Evolutionary conservation across 352 stramenopile genomes (phyloP).

Genomic region (Pythium biforme): DNA sequence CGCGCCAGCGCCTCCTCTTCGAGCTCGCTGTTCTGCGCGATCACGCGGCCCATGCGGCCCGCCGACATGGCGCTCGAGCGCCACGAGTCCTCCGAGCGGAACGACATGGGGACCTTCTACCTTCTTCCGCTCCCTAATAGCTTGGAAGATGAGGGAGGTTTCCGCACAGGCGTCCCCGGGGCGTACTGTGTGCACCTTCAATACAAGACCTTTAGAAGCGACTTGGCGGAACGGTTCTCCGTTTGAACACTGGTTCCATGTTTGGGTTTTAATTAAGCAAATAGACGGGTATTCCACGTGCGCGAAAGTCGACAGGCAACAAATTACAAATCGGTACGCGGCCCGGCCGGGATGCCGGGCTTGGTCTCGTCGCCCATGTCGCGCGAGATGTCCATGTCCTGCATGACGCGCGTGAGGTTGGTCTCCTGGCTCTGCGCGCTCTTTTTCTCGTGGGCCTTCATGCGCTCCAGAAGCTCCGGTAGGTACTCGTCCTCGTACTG

Average conservation of each 20-base stretch:
- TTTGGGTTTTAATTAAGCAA: background rate
- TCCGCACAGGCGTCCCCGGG: background rate
- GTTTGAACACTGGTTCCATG: too few relatives aligned
- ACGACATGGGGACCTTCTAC: constrained; percentile 14
- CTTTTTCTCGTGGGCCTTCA: constrained; percentile 59
- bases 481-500: constrained; percentile 90
- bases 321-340: constrained; percentile 58
- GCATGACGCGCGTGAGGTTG: constrained; percentile 70
- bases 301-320: too few relatives aligned
- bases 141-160: constrained; percentile 10
- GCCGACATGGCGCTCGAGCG: constrained; percentile 29
- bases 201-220: constrained; percentile 17
- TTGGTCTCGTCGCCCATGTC: constrained; percentile 33
- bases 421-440: constrained; percentile 42
- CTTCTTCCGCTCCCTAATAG: background rate
- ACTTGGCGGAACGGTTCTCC: background rate
- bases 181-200: constrained; percentile 2
- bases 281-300: background rate
- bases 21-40: constrained; percentile 26
- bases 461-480: constrained; percentile 65
- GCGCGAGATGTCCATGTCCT: constrained; percentile 77
- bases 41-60: constrained; percentile 23
- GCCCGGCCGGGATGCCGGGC: constrained; percentile 30
- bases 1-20: constrained; percentile 23
- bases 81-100: constrained; percentile 29